Conservation (phyloP, 2,329 filamentous ascomycete species). For the Microcyclospora pomicola region DNA sequence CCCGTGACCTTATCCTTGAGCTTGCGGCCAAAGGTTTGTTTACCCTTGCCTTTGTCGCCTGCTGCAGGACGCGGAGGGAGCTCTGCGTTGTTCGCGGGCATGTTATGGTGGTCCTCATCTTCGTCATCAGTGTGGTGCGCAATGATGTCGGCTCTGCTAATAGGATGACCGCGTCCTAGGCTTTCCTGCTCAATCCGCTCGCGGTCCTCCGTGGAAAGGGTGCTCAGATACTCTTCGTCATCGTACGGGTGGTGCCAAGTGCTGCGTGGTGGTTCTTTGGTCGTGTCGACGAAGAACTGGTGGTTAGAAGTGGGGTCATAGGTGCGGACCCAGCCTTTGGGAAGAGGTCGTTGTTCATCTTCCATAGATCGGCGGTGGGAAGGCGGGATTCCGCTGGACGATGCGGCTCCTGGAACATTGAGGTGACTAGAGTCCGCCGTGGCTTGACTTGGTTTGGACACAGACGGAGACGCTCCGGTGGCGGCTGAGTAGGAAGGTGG, state of each 20-base stretch:
- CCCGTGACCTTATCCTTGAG: constrained; percentile 47
- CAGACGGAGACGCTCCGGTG: constrained; percentile 4
- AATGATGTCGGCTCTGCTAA: constrained; percentile 27
- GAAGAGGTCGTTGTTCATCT: constrained; percentile 42
- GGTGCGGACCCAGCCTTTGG: constrained; percentile 42
- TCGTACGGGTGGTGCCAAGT: constrained; percentile 52
- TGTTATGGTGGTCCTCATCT: constrained; percentile 19
- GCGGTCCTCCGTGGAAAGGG: constrained; percentile 36
- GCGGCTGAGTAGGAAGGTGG: constrained; percentile 9
- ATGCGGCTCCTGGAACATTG: constrained; percentile 11
- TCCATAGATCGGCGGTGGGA: constrained; percentile 45
- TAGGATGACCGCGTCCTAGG: constrained; percentile 20
- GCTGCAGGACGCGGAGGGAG: constrained; percentile 12
- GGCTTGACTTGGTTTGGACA: too few species aligned
- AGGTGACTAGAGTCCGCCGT: constrained; percentile 7
- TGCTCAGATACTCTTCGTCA: constrained; percentile 39
- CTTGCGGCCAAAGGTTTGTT: constrained; percentile 35
- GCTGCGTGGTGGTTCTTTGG: constrained; percentile 38
- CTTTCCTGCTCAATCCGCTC: constrained; percentile 31
- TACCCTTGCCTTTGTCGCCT: constrained; percentile 19
- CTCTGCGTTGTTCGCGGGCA: constrained; percentile 6
- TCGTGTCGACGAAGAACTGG: constrained; percentile 51
- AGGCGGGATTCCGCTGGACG: constrained; percentile 36
- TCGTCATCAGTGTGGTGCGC: constrained; percentile 37
- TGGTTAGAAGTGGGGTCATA: constrained; percentile 41